Conservation (phyloP, 23 red algal genomes). For the Cyanidioschyzon merolae region DNA sequence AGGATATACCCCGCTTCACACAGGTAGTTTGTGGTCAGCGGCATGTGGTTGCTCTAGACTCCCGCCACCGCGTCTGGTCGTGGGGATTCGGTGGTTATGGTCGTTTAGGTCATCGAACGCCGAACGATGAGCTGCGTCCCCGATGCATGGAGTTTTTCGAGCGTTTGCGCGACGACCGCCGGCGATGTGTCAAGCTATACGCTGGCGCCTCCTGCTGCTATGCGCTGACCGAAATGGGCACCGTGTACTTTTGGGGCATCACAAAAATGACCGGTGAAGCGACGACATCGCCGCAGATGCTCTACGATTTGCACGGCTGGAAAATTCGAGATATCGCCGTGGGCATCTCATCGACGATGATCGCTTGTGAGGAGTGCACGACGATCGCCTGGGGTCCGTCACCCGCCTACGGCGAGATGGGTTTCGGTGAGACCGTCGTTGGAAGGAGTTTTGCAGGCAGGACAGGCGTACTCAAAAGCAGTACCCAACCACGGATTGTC, state of each 20-base stretch:
- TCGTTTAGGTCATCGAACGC: not conserved
- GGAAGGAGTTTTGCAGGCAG: not conserved
- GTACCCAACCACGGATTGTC: slow-evolving; percentile 5
- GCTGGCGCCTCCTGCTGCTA: slow-evolving; percentile 8
- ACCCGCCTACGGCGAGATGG: slow-evolving; percentile 14
- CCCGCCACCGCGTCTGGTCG: not conserved
- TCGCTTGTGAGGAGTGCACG: not conserved
- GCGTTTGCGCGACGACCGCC: slow-evolving; percentile 9
- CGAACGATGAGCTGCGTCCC: slow-evolving; percentile 9
- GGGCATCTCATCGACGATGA: slow-evolving; percentile 11
- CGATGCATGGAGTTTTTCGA: slow-evolving; percentile 11
- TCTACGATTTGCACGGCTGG: slow-evolving; percentile 18
- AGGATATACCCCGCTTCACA: not conserved
- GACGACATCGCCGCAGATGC: slow-evolving; percentile 3
- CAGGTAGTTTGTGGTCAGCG: slow-evolving; percentile 11
- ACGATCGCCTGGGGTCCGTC: slow-evolving; percentile 10
- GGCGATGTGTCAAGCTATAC: not conserved
- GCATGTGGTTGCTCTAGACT: not conserved
- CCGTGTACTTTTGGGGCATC: slow-evolving; percentile 7
- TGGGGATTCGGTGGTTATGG: slow-evolving; percentile 15
- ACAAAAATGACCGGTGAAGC: slow-evolving; percentile 7
- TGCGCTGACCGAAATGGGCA: slow-evolving; percentile 13
- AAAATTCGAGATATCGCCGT: not conserved
- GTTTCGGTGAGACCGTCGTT: slow-evolving; percentile 8
- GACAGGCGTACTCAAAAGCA: not conserved